Evolutionary conservation across 148 eudicot genomes (phyloP).

Genomic region (Cornus kousa): DNA sequence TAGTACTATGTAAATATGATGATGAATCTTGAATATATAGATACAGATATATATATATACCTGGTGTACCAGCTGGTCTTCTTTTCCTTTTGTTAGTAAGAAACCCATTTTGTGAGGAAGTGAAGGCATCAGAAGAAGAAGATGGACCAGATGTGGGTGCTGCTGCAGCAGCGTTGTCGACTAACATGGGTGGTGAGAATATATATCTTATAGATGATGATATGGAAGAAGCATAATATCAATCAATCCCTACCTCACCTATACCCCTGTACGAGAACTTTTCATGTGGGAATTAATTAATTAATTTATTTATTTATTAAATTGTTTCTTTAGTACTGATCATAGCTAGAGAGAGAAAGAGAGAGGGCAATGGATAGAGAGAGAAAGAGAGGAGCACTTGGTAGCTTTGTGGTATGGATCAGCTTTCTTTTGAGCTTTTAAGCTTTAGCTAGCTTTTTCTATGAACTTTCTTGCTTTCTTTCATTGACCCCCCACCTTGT

Average conservation of each 20-base stretch:
- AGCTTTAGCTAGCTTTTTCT: constrained; percentile 17
- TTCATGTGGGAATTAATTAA: constrained; percentile 4
- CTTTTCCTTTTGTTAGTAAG: constrained; percentile 53
- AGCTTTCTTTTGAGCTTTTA: constrained; percentile 20
- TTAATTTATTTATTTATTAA: too few relatives aligned
- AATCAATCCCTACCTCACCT: not conserved
- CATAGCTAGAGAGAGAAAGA: constrained; percentile 4
- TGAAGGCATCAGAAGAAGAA: constrained; percentile 28
- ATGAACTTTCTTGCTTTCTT: constrained; percentile 28
- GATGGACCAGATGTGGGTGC: constrained; percentile 16
- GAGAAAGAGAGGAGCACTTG: constrained; percentile 4
- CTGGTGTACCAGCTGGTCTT: constrained; percentile 93
- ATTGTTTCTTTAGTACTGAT: constrained; percentile 16
- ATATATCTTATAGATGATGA: not conserved
- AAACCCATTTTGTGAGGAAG: constrained; percentile 27
- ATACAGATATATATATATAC: constrained; percentile 21
- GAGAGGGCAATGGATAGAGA: constrained; percentile 20
- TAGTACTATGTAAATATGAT: not conserved
- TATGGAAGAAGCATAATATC: not conserved
- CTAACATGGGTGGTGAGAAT: constrained; percentile 13
- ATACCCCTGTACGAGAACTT: not conserved
- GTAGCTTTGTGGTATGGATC: constrained; percentile 21
- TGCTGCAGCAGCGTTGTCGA: constrained; percentile 3
- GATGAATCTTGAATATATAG: not conserved
- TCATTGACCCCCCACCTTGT: constrained; percentile 31